phyloP scores from a whole-genome alignment of 2,329 filamentous ascomycete genomes.

The Diplocarpon rosae region DNA sequence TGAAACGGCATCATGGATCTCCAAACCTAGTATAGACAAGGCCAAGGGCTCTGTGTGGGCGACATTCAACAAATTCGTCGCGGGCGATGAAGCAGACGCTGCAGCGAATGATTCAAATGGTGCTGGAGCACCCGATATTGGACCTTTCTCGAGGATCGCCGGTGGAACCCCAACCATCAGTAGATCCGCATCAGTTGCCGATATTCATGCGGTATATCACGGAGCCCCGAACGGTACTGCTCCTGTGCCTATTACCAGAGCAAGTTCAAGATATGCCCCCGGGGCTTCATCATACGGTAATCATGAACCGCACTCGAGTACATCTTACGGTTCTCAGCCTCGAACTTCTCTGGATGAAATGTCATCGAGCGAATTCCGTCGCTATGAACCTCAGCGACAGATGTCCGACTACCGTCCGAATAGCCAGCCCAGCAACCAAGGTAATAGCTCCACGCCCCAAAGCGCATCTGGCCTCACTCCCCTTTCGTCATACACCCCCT shows the following conservation, averaged over 20 bases:
- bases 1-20: constrained; percentile 76
- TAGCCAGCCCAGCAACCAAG: constrained; percentile 20
- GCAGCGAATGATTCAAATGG: constrained; percentile 45
- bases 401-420: constrained; percentile 30
- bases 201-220: constrained; percentile 42
- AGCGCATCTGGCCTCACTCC: constrained; percentile 11
- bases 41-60: constrained; percentile 84
- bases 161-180: constrained; percentile 67
- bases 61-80: constrained; percentile 92
- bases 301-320: constrained; percentile 16
- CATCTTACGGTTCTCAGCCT: constrained; percentile 26
- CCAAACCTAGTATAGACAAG: constrained; percentile 91
- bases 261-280: constrained; percentile 26
- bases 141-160: constrained; percentile 74
- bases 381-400: constrained; percentile 34
- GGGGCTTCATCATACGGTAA: constrained; percentile 17
- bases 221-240: constrained; percentile 26
- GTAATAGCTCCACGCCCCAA: constrained; percentile 22
- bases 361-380: constrained; percentile 33
- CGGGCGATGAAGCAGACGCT: constrained; percentile 72
- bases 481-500: constrained; percentile 16
- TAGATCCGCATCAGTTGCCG: constrained; percentile 63
- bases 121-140: constrained; percentile 48
- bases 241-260: constrained; percentile 14
- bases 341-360: constrained; percentile 35